Percentiles rank a stretch among this genome's conserved stretches.
Evolutionary conservation across 2,329 filamentous ascomycete species (phyloP).

Genomic region (Fusarium heterosporum): DNA sequence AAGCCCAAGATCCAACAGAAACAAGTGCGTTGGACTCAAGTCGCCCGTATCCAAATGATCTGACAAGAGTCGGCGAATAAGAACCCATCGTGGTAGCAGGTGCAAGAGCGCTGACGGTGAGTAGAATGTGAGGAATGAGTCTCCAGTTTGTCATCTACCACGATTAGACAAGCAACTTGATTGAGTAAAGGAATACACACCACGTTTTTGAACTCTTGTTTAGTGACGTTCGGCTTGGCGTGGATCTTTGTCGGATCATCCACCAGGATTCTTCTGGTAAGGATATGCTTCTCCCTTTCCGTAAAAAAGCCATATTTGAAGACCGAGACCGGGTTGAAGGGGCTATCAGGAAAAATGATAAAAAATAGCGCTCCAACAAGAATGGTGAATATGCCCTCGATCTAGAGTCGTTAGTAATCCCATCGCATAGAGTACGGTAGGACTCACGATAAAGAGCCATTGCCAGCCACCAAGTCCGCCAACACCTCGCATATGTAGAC

Average conservation of each 20-base stretch:
- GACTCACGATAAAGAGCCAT: conserved; percentile 38
- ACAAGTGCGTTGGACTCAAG: conserved; percentile 49
- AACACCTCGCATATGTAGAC: conserved; percentile 43
- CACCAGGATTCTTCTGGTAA: conserved; percentile 48
- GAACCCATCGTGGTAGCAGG: conserved; percentile 35
- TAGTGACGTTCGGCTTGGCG: conserved; percentile 47
- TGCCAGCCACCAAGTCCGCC: conserved; percentile 44
- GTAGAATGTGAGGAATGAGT: conserved; percentile 50
- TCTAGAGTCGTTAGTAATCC: neutral
- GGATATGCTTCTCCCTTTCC: conserved; percentile 52
- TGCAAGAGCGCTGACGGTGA: conserved; percentile 35
- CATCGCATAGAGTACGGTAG: neutral
- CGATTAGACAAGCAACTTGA: neutral
- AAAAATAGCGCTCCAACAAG: conserved; percentile 38
- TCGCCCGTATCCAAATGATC: conserved; percentile 51
- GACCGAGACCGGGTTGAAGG: conserved; percentile 48
- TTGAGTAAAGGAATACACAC: conserved; percentile 35
- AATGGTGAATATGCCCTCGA: conserved; percentile 54
- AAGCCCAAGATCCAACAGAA: conserved; percentile 52
- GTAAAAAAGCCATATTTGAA: conserved; percentile 49
- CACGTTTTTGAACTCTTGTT: conserved; percentile 50
- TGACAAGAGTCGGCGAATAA: conserved; percentile 46
- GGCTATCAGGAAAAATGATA: conserved; percentile 36
- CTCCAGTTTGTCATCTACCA: conserved; percentile 53
- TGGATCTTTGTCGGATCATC: conserved; percentile 51